Evolutionary conservation across 1,284 basidiomycete genomes (phyloP).

Genomic region (Boletus subluridellus): DNA sequence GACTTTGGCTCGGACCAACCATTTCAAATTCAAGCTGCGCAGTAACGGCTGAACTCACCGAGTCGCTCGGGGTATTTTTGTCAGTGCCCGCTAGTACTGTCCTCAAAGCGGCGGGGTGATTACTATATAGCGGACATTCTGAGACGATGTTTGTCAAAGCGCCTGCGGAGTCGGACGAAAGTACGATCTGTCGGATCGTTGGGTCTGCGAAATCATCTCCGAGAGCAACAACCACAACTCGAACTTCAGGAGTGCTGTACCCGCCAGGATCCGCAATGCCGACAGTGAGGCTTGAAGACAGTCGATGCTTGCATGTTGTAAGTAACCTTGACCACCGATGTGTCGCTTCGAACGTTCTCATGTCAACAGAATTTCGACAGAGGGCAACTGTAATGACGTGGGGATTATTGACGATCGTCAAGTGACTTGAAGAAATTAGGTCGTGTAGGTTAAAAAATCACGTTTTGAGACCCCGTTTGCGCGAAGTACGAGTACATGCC

Average conservation of each 20-base stretch:
- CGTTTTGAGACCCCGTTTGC: no score
- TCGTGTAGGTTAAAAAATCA: no score
- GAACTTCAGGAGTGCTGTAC: not conserved
- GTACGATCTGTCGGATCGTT: slow-evolving; percentile 81
- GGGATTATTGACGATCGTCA: no score
- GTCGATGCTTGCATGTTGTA: no score
- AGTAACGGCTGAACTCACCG: no score
- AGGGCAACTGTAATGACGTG: no score
- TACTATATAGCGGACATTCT: slow-evolving; percentile 95
- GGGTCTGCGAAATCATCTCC: slow-evolving; percentile 51
- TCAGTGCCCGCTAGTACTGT: not conserved
- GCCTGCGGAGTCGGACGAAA: slow-evolving; percentile 84
- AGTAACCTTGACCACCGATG: no score
- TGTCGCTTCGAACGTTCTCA: no score
- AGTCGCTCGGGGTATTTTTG: not conserved
- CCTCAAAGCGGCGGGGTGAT: slow-evolving; percentile 62
- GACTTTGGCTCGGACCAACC: not conserved
- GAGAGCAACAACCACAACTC: not conserved
- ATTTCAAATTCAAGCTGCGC: not conserved
- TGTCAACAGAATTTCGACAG: no score
- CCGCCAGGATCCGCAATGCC: slow-evolving; percentile 96
- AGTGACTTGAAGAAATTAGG: no score
- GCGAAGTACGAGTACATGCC: no score
- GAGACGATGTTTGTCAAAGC: slow-evolving; percentile 89
- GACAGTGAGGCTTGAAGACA: slow-evolving; percentile 59